These are phyloP conservation scores for Zalerion maritima DNA, from an alignment of 495 filamentous ascomycete genomes.

Conservation along the genomic window DNA sequence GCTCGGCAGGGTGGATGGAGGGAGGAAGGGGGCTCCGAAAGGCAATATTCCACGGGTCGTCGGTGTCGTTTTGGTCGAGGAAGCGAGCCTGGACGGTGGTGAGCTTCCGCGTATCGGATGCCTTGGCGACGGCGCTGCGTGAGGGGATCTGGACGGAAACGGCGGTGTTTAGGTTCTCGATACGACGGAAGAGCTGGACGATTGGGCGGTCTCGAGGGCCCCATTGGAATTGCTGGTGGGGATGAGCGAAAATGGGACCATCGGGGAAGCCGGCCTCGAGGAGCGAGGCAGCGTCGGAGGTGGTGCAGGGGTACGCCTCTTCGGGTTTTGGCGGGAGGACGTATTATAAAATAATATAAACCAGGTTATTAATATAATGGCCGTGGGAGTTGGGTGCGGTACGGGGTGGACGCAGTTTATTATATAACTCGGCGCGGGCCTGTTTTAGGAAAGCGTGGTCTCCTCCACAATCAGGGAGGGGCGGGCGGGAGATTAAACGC, in stretches of 20 bases:
- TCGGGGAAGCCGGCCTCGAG: no score
- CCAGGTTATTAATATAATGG: not conserved
- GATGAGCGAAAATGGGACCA: slow-evolving; percentile 4
- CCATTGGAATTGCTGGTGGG: slow-evolving; percentile 9
- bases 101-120: slow-evolving; percentile 3
- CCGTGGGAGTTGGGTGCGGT: no score
- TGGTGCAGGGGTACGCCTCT: no score
- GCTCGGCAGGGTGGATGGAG: slow-evolving; percentile 1
- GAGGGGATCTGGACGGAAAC: slow-evolving; percentile 10
- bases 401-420: no score
- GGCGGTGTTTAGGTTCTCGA: slow-evolving; percentile 1
- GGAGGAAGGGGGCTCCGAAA: slow-evolving; percentile 3
- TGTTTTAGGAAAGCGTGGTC: not conserved
- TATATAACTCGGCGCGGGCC: not conserved
- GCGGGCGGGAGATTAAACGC: not conserved
- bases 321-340: slow-evolving; percentile 1
- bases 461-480: not conserved
- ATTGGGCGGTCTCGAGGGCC: slow-evolving; percentile 2
- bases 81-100: slow-evolving; percentile 5
- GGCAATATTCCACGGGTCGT: slow-evolving; percentile 10
- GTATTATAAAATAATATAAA: slow-evolving; percentile 3
- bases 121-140: not conserved
- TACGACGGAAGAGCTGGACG: slow-evolving; percentile 7
- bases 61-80: slow-evolving; percentile 1
- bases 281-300: no score